These are phyloP conservation scores for Alliaria petiolata DNA, from an alignment of 345 rosid species.

Conservation along the genomic window DNA sequence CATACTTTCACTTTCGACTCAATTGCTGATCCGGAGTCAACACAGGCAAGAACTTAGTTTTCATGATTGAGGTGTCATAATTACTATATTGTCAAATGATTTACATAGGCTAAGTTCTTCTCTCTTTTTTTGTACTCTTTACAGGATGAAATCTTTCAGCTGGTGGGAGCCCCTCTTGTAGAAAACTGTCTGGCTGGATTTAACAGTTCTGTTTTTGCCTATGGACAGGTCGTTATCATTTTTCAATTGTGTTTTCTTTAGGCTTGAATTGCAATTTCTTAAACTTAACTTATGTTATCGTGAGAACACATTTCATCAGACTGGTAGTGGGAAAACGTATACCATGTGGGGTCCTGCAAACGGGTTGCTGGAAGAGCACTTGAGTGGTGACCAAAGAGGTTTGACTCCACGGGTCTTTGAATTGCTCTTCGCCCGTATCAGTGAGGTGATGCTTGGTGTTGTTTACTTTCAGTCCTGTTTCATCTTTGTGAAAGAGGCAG, in stretches of 20 bases:
- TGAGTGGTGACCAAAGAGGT: conserved; percentile 73
- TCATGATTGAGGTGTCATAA: background rate
- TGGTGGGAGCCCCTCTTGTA: conserved; percentile 84
- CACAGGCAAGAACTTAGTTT: conserved; percentile 49
- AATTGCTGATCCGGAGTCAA: conserved; percentile 67
- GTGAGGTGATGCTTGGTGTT: conserved; percentile 56
- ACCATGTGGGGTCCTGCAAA: conserved; percentile 99
- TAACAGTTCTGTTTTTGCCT: conserved; percentile 97
- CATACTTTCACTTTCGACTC: conserved; percentile 88
- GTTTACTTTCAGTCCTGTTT: conserved; percentile 2
- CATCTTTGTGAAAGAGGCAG: background rate
- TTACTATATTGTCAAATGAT: background rate
- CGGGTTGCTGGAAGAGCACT: conserved; percentile 59
- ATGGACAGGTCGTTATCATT: conserved; percentile 70
- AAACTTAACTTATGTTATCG: background rate
- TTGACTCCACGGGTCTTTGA: conserved; percentile 90
- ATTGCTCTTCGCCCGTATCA: conserved; percentile 71
- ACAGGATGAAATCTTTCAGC: conserved; percentile 83
- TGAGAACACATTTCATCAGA: conserved; percentile 43
- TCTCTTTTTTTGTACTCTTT: background rate
- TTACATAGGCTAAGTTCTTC: background rate
- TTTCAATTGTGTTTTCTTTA: conserved; percentile 6
- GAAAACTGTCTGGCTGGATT: conserved; percentile 97
- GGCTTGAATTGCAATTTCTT: background rate
- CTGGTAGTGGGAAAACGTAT: conserved; percentile 96